Evolutionary conservation across 2,329 filamentous ascomycete genomes (phyloP), one percentile per base, ranked within the genome.

Genomic region (Rhynchosporium agropyri): DNA sequence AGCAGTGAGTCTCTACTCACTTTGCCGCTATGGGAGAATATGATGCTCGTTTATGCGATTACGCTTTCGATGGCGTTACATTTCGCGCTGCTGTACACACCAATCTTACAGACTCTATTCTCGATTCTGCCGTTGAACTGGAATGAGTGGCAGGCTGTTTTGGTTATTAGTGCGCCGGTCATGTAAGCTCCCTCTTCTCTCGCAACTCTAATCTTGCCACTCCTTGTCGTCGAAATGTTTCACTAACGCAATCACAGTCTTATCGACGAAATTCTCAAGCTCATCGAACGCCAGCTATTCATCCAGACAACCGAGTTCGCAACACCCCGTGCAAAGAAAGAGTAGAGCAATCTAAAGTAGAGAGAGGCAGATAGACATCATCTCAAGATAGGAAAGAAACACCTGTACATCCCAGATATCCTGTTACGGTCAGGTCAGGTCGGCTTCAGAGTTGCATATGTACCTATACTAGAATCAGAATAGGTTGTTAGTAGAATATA

Each of bases 11-110:
- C 91, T 15, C 86, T 99, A 12, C 79, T 99, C 61, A 97, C 93
- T 2, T 85, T 99, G 66, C 94, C 93, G 9, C 81, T 99, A n/a
- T 97, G 94, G 94, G 87, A 94, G 75, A 99, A 99, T 80, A 95
- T 97, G 89, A 95, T 97, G 84, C 88, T 99, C 20, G 91, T 99
- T 61, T 97, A 96, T 72, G 96, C 95, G 66, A 97, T 99, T 74
- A 82, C 84, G 10, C 81, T 99, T 67, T 96, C 91, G 45, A 99
- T 99, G 95, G 87, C 86, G 0, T 83, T 99, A 62, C 95, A 99
- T 82, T 97, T 98, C 76, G 91, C 88, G 29, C 88, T 99, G 56
- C 83, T 99, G 43, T 99, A 99, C 79, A 89, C 89, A 2, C 95
- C 96, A 0, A 86, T 97, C 79, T 79, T 99, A 63, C 94, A 97